Percentiles rank a stretch among this genome's conserved stretches.
These are phyloP conservation scores for Fraxinus ornus DNA, from an alignment of 305 asterid species.

Conservation along the genomic window DNA sequence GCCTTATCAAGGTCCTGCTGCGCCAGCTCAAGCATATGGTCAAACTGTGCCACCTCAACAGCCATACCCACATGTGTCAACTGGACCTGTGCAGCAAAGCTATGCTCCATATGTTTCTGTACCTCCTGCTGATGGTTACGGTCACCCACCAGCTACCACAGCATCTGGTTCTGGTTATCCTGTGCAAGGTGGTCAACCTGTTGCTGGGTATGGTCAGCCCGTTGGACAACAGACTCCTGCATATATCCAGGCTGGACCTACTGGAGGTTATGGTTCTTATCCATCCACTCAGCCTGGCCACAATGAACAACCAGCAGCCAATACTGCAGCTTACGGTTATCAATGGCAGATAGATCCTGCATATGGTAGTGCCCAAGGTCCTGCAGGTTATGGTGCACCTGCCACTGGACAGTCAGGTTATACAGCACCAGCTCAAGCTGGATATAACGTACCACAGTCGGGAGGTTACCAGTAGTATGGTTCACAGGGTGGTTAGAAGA, in stretches of 20 bases:
- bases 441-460: conserved; percentile 47
- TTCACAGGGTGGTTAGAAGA: conserved; percentile 52
- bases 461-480: conserved; percentile 64
- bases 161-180: conserved; percentile 62
- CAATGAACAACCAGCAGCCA: conserved; percentile 61
- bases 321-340: conserved; percentile 60
- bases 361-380: conserved; percentile 49
- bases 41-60: conserved; percentile 67
- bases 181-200: conserved; percentile 65
- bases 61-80: conserved; percentile 57
- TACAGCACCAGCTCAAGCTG: conserved; percentile 51
- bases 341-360: conserved; percentile 64
- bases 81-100: conserved; percentile 58
- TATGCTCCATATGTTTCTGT: conserved; percentile 66
- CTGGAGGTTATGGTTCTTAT: conserved; percentile 71
- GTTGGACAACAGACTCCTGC: conserved; percentile 56
- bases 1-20: conserved; percentile 57
- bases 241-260: conserved; percentile 52
- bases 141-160: conserved; percentile 46
- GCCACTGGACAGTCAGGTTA: conserved; percentile 37
- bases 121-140: conserved; percentile 60
- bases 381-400: conserved; percentile 45
- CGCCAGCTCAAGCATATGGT: conserved; percentile 60
- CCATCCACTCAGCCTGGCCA: conserved; percentile 69
- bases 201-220: conserved; percentile 67